Evolutionary conservation across 768 basidiomycete species (phyloP), one percentile per base, ranked within the genome.

Genomic region (Tricholoma bakamatsutake): DNA sequence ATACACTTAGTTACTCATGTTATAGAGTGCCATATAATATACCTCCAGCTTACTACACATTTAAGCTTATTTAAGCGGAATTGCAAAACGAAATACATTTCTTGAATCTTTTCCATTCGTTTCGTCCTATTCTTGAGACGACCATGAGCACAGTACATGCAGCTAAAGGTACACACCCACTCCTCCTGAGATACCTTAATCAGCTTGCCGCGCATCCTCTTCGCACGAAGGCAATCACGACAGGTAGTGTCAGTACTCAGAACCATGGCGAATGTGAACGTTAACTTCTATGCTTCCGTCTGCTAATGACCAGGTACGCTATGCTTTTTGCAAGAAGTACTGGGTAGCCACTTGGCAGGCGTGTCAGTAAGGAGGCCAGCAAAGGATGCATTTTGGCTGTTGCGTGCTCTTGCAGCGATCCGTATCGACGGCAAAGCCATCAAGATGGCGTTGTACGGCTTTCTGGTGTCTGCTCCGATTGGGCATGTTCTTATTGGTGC

Each of bases 361-460:
- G 65, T 83, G 46, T 84, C 87, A 6, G 71, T 77, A 8, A 75
- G 68, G 45, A 69, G 69, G 37, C 73, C 80, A 7, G 59, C 78
- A 33, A 83, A 82, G 58, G 72, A 83, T 73, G 80, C 83, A 1
- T 76, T 87, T 2, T 58, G 74, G 21, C 64, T 83, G 58, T 62
- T 76, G 51, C 83, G 80, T 59, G 65, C 73, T 15, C 78, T 88
- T 48, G 82, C 80, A 4, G 73, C 69, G 47, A 73, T 73, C 5
- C 84, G 88, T 66, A 69, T 93, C 51, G 77, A 90, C 66, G 55
- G 73, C 57, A 87, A 84, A 62, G 89, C 93, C 6, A 54, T 88
- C 62, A 92, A 94, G 70, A 91, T 94, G 86, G 88, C 83, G 0
- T 50, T 87, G 18, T 93, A 92, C 65, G 93, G 93, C 57, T 83